Base-by-base conservation (phyloP, 1,284 basidiomycete genomes). In the Testicularia cyperi region DNA sequence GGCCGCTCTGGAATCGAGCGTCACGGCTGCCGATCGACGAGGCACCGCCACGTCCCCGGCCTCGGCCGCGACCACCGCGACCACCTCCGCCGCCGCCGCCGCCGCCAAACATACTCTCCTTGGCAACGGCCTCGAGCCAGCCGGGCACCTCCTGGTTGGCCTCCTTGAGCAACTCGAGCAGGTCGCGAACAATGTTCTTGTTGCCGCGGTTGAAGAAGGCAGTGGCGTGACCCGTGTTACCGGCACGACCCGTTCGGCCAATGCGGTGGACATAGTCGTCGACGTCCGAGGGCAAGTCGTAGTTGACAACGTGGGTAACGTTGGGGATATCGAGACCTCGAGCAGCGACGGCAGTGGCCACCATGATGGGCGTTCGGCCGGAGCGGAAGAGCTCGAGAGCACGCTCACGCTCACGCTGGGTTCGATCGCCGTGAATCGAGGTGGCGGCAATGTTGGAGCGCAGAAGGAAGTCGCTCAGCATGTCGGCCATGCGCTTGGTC, bases 261-360 rank as follows among this genome's bases (percentile, higher is more conserved):
- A 76, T 76, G 14, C 74, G 70, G 65, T 76, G 74, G 18, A 76
- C 74, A 43, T 76, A 76, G 56, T 76, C 95, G 76, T 98, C 94
- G 57, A 99, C 94, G 79, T 99, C 94, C 56, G 88, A 88, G 15
- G 94, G 94, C n/a, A 99, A 81, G 78, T 98, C 95, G 80, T 96
- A 98, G 79, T 94, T 94, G 81, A 98, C 83, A 72, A 99, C 94
- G 78, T 98, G 95, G 22, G 90, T 96, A 73, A 99, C 94, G 79
- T 99, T 95, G 68, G 95, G 95, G 70, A 99, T 98, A 81, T 99
- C 94, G 71, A 99, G 86, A 78, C 94, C 94, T 83, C 95, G 91
- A 51, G 95, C 94, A 39, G 94, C 94, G 52, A 99, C 95, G 44
- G 94, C 95, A 21, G 95, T 98, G 35, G 94, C 94, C 55, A 98